These are phyloP conservation scores for Suillus bovinus DNA, from an alignment of 768 basidiomycete genomes.

Conservation along the genomic window DNA sequence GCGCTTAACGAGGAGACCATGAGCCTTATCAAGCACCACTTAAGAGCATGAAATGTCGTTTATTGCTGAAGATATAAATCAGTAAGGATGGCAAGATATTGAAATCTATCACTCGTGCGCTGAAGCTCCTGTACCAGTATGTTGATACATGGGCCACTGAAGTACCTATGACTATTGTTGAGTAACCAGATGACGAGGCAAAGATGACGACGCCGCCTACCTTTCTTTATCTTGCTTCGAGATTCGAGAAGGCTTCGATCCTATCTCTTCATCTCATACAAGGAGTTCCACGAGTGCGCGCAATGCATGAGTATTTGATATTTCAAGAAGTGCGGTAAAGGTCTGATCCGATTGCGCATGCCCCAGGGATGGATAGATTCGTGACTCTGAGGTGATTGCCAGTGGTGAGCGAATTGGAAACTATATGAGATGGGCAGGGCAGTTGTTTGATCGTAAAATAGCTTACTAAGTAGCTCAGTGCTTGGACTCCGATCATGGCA, in stretches of 20 bases:
- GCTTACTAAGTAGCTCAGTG: not conserved
- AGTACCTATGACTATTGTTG: not conserved
- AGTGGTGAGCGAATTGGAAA: not conserved
- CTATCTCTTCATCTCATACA: not conserved
- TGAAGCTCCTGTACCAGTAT: not conserved
- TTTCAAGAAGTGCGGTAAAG: not conserved
- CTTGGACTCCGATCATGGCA: slow-evolving; percentile 14
- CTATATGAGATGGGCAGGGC: not conserved
- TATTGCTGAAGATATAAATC: not conserved
- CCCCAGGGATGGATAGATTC: too few relatives aligned
- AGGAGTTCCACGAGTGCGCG: not conserved
- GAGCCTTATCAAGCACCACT: not conserved
- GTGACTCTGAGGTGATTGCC: too few relatives aligned
- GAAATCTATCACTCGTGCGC: not conserved
- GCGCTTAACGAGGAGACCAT: not conserved
- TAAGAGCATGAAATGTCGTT: not conserved
- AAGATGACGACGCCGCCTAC: not conserved
- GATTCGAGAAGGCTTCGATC: not conserved
- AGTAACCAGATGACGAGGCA: not conserved
- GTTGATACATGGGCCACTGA: not conserved
- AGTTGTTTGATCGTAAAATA: not conserved
- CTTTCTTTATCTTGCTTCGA: not conserved
- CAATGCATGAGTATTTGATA: too few relatives aligned
- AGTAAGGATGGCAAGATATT: not conserved
- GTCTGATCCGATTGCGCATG: too few relatives aligned